Evolutionary conservation across 306 rosid species (phyloP).

Genomic region (Mucuna pruriens): DNA sequence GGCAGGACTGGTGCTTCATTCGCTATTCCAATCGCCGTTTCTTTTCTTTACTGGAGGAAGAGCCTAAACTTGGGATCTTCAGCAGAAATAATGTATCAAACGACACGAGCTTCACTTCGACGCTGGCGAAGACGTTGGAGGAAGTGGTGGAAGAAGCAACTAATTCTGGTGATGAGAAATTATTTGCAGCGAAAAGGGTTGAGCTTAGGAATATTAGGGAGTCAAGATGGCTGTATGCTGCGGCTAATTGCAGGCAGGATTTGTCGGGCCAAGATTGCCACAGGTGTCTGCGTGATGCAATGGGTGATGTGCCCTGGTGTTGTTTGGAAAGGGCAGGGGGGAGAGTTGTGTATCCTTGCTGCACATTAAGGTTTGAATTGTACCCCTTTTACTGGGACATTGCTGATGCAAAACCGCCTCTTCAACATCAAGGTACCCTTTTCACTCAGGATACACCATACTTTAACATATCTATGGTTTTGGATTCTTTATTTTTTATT

Average conservation of each 20-base stretch:
- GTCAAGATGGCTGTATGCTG: neutral
- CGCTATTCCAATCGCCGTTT: too few species aligned
- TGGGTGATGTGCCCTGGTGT: neutral
- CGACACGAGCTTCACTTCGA: neutral
- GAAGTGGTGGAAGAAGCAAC: conserved; percentile 1
- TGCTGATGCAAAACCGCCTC: too few species aligned
- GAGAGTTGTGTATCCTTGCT: neutral
- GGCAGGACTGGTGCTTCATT: neutral
- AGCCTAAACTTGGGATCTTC: too few species aligned
- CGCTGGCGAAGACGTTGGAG: neutral
- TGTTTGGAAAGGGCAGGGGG: conserved; percentile 8
- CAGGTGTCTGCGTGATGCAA: neutral
- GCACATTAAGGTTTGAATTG: neutral
- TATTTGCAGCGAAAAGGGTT: too few species aligned
- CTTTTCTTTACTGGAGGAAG: too few species aligned
- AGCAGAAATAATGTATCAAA: too few species aligned
- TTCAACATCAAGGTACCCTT: too few species aligned
- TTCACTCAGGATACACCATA: too few species aligned
- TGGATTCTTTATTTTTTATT: too few species aligned
- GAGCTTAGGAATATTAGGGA: too few species aligned
- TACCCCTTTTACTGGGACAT: too few species aligned
- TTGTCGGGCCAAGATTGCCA: neutral
- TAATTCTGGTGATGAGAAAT: neutral
- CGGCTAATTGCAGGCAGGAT: conserved; percentile 22
- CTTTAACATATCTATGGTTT: too few species aligned